Conservation (phyloP, 2,329 filamentous ascomycete species). For the Ceratocystis smalleyi region DNA sequence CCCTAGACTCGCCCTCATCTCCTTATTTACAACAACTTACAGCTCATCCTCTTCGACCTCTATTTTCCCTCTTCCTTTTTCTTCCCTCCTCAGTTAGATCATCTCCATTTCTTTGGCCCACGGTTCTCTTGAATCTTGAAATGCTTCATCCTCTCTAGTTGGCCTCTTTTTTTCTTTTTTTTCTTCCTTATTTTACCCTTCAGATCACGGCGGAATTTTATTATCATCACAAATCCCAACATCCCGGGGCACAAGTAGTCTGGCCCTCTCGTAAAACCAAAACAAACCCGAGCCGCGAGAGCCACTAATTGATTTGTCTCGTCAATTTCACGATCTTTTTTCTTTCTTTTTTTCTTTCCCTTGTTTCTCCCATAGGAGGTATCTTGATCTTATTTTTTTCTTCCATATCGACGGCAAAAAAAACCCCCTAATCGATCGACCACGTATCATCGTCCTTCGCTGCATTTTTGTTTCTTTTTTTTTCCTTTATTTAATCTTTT, state of each 20-base stretch:
- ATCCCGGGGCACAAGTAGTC: not conserved
- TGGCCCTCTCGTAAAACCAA: not conserved
- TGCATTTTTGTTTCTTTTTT: constrained; percentile 7
- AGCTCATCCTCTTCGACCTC: not conserved
- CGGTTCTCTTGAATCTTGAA: not conserved
- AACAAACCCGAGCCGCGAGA: not conserved
- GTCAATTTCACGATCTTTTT: not conserved
- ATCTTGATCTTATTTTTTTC: constrained; percentile 17
- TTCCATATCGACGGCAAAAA: constrained; percentile 1
- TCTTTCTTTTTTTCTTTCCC: constrained; percentile 13
- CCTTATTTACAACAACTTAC: not conserved
- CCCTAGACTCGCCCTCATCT: not conserved
- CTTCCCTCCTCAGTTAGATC: not conserved
- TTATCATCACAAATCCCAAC: not conserved
- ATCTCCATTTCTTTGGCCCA: not conserved
- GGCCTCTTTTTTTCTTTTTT: not conserved
- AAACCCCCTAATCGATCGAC: not conserved
- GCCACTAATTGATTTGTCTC: not conserved
- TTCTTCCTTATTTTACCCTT: not conserved
- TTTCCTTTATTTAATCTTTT: constrained; percentile 18
- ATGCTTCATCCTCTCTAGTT: not conserved
- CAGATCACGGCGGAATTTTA: not conserved
- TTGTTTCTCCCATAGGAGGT: constrained; percentile 4
- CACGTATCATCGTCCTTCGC: not conserved
- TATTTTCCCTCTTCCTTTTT: not conserved